Evolutionary conservation across 768 basidiomycete species (phyloP), one percentile per base, ranked within the genome.

Genomic region (Mycena polygramma): DNA sequence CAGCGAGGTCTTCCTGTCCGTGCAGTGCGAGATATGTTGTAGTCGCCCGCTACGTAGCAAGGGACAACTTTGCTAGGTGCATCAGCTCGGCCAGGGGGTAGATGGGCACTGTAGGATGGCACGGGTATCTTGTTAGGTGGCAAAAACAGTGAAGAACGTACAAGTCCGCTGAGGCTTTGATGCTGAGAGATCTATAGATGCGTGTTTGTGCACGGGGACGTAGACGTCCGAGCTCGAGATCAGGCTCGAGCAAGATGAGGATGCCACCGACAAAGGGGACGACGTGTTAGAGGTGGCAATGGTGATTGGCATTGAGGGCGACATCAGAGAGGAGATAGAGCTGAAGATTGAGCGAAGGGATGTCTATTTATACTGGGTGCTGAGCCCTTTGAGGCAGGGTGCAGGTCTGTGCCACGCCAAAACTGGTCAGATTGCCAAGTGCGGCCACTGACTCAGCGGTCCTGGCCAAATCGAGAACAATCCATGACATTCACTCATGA

Each of bases 151-250:
- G n/a, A 41, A 36, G 9, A 4, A 70, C 69, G 37, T 30, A 70
- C 69, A 52, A 9, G 58, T 70, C 1, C 64, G 69, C 8, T 55
- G 36, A 11, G 57, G 48, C 35, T 37, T 55, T 7, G 37, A 37
- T 22, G 45, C 43, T 36, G 59, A 60, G 7, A 7, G 1, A 26
- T 39, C n/a, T 26, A 55, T 66, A 26, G 51, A 24, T 20, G 35
- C 37, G 37, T 64, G 69, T 62, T 37, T 60, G 58, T 70, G 69
- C 20, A 70, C 69, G 48, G 69, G 69, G 24, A 70, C 22, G 22
- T 70, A 70, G 5, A 66, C 63, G 43, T 60, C 64, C 24, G 66
- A 60, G 13, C 24, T 35, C 19, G 68, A 52, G n/a, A n/a, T n/a
- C n/a, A n/a, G n/a, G 57, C 55, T 58, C 22, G 68, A 63, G 0